phyloP scores from a whole-genome alignment of 306 rosid genomes.

The Psophocarpus tetragonolobus region DNA sequence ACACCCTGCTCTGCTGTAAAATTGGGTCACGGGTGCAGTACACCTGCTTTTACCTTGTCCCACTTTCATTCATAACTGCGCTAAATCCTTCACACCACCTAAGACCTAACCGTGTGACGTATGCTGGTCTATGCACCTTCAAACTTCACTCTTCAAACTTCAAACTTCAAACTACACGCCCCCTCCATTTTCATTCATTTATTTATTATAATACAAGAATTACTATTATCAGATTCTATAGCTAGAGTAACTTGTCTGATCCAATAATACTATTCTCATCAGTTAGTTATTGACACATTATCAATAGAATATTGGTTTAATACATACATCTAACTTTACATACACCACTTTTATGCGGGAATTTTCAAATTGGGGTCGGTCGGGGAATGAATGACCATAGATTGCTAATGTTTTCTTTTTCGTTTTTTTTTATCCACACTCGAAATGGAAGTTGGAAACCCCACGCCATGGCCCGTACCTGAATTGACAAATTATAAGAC shows the following conservation, averaged over 20 bases:
- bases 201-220: not conserved
- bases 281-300: too few relatives aligned
- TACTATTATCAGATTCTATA: too few relatives aligned
- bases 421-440: not conserved
- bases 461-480: not conserved
- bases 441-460: constrained; percentile 1
- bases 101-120: not conserved
- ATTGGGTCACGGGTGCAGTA: constrained; percentile 33
- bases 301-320: not conserved
- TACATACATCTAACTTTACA: not conserved
- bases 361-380: not conserved
- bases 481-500: not conserved
- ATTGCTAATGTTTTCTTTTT: not conserved
- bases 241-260: not conserved
- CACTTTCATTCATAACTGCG: not conserved
- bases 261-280: too few relatives aligned
- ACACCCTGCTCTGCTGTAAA: not conserved
- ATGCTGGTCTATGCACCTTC: too few relatives aligned
- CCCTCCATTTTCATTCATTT: not conserved
- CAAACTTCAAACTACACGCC: too few relatives aligned
- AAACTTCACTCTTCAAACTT: too few relatives aligned
- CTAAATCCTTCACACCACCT: too few relatives aligned
- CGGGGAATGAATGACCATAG: not conserved
- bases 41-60: constrained; percentile 15
- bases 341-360: not conserved